Evolutionary conservation across 1,139 yeast genomes (phyloP).

Genomic region (Meyerozyma guilliermondii): DNA sequence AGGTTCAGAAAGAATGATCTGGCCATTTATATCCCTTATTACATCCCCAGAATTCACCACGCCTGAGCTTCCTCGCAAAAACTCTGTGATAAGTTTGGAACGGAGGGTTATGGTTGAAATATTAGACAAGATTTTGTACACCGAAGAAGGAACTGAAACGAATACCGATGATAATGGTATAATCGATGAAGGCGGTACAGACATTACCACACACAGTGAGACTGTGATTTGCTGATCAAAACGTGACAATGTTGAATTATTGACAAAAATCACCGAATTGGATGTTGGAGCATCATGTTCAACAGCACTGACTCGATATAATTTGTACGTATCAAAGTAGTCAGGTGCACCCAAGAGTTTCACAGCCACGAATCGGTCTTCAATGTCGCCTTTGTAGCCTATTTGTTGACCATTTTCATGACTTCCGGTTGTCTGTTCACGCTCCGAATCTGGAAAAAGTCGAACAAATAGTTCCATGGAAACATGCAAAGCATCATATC

Average conservation of each 20-base stretch:
- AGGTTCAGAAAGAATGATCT: slow-evolving; percentile 64
- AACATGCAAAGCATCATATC: slow-evolving; percentile 27
- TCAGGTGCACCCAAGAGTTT: slow-evolving; percentile 45
- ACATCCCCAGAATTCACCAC: slow-evolving; percentile 31
- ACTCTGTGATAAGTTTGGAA: slow-evolving; percentile 23
- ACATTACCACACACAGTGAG: slow-evolving; percentile 26
- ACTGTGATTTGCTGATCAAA: slow-evolving; percentile 29
- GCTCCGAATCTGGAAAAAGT: slow-evolving; percentile 23
- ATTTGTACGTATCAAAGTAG: slow-evolving; percentile 27
- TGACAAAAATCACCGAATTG: slow-evolving; percentile 31
- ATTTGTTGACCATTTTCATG: neutral
- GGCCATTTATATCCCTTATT: slow-evolving; percentile 43
- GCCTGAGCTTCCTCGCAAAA: slow-evolving; percentile 22
- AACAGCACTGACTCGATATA: slow-evolving; percentile 33
- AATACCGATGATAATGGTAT: slow-evolving; percentile 29
- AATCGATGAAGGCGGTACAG: slow-evolving; percentile 21
- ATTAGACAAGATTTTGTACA: slow-evolving; percentile 33
- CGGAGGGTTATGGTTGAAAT: slow-evolving; percentile 23
- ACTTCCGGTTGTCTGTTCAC: slow-evolving; percentile 5
- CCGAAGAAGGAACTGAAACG: slow-evolving; percentile 41
- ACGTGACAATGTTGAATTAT: slow-evolving; percentile 28
- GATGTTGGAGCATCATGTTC: slow-evolving; percentile 15
- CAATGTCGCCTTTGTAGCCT: slow-evolving; percentile 5
- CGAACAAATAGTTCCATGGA: slow-evolving; percentile 30
- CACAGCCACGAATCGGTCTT: slow-evolving; percentile 23